Conservation (phyloP, 768 basidiomycete species). For the Podaxis rugospora region DNA sequence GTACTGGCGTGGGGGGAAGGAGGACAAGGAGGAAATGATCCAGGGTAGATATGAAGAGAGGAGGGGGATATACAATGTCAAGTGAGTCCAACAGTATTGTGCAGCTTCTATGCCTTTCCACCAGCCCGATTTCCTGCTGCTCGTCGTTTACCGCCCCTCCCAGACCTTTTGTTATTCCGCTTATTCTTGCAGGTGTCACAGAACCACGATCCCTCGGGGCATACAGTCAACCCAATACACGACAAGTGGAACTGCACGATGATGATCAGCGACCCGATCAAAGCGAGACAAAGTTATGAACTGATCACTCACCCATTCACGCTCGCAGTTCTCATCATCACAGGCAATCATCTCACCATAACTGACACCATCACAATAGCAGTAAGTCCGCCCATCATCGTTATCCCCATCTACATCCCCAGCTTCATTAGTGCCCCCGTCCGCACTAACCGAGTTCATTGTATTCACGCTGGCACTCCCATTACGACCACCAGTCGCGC, state of each 20-base stretch:
- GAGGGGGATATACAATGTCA: background rate
- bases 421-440: conserved; percentile 29
- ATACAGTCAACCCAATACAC: conserved; percentile 63
- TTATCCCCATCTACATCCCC: conserved; percentile 52
- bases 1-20: background rate
- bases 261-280: conserved; percentile 4
- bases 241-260: conserved; percentile 67
- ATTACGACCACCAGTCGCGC: conserved; percentile 23
- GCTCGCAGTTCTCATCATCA: conserved; percentile 73
- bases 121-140: conserved; percentile 25
- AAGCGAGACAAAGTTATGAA: conserved; percentile 5
- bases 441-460: background rate
- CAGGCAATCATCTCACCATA: conserved; percentile 97
- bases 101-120: conserved; percentile 17
- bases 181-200: conserved; percentile 65
- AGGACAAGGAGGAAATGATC: background rate
- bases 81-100: background rate
- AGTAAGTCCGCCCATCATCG: conserved; percentile 71
- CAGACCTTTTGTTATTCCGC: conserved; percentile 46
- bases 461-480: background rate
- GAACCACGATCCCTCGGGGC: conserved; percentile 73
- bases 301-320: conserved; percentile 79
- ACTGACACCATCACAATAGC: conserved; percentile 78
- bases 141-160: conserved; percentile 50
- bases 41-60: background rate